phyloP scores from a whole-genome alignment of 768 basidiomycete species.

The Inosperma sp. region DNA sequence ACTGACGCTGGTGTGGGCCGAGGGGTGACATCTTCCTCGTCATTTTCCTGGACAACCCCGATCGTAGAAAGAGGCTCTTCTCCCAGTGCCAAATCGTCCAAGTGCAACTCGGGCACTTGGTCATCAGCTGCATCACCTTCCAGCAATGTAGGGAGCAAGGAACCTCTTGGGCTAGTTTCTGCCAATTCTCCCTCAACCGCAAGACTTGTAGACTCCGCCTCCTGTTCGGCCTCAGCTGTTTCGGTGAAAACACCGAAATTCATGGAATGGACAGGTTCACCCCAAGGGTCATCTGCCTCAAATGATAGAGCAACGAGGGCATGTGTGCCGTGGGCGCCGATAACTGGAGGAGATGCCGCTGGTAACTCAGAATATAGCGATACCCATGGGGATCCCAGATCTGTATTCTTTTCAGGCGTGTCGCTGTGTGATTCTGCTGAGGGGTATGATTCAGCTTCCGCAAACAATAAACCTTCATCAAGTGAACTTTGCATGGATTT shows the following conservation, averaged over 20 bases:
- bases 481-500: too few relatives aligned
- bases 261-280: background rate
- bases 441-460: too few relatives aligned
- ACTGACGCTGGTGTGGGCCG: conserved; percentile 11
- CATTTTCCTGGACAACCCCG: conserved; percentile 4
- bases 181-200: background rate
- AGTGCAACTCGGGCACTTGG: conserved; percentile 6
- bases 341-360: too few relatives aligned
- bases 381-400: too few relatives aligned
- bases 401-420: too few relatives aligned
- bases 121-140: conserved; percentile 7
- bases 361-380: too few relatives aligned
- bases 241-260: background rate
- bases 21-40: conserved; percentile 16
- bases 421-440: too few relatives aligned
- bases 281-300: conserved; percentile 1
- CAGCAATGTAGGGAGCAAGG: conserved; percentile 1
- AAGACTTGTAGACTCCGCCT: too few relatives aligned
- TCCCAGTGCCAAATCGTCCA: background rate
- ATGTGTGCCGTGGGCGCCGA: too few relatives aligned
- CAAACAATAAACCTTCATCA: too few relatives aligned
- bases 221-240: background rate
- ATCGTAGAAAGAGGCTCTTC: background rate
- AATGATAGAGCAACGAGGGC: too few relatives aligned
- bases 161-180: conserved; percentile 1